Base-by-base conservation (phyloP, 2,329 filamentous ascomycete species). In the Talaromyces albobiverticillius region DNA sequence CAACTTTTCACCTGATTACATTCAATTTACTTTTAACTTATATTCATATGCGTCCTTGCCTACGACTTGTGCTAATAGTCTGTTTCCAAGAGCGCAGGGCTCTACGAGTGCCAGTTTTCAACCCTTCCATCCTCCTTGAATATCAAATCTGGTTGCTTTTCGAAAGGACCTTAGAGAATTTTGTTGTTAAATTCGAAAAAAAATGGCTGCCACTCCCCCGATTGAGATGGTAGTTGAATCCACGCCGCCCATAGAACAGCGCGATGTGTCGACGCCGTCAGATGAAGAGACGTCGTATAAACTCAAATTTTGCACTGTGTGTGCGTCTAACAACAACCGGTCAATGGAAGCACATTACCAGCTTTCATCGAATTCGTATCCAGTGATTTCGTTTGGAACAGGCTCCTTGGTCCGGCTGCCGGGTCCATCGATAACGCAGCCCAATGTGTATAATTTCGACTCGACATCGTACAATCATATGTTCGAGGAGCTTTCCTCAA, bases 311-410 rank as follows among this genome's bases (percentile, higher is more conserved):
- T 96, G 92, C 78, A 97, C 94, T 2, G 93, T 99, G n/a, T 99
- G 94, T 74, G 94, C 94, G 7, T 96, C 91, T 66, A 99, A 99
- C 66, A 91, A 99, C 72, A 99, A 99, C 68, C 86, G 94, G 84
- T 95, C 90, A n/a, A 97, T 99, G 94, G 94, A 97, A 80, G 93
- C 93, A n/a, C 94, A 99, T 72, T 84, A 96, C 25, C 89, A 90
- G 59, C 86, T 99, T 31, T 90, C 94, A 4, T 83, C 88, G 57
- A 89, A 90, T 47, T 76, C 87, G 46, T 97, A 94, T 67, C 94
- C 94, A n/a, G 93, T 96, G 62, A 95, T 97, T 63, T 97, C 93
- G 16, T 99, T 97, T 70, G 94, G 94, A 58, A 99, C 94, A 0
- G 94, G 94, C 53, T 96, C 91, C 16, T 85, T 96, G 16, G 94